Base-by-base conservation (phyloP, 75 land plant species). In the Sequoiadendron giganteum region DNA sequence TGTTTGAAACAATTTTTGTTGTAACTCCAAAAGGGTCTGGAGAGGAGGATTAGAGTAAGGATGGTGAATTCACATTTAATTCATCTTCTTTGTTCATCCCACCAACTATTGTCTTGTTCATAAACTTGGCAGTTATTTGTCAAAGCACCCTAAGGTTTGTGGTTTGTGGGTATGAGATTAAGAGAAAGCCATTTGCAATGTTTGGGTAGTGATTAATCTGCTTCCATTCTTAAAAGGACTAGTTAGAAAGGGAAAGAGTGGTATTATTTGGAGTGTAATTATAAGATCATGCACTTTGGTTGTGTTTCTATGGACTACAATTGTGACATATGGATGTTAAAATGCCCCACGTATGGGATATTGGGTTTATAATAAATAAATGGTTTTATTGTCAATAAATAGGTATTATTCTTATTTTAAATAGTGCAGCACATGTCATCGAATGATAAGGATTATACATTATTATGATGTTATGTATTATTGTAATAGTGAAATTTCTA, bases 201-300 rank as follows among this genome's bases (percentile, higher is more conserved):
- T 86, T 16, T 88, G 87, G 90, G 86, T 91, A 84, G 39, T 92
- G 86, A 54, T 90, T 14, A 52, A 84, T 78, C 88, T 90, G 79
- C 79, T 70, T 85, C 91, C 93, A 25, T 92, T 92, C 79, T n/a
- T 91, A 16, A 86, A 49, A 83, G 92, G 92, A 14, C 83, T 91
- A 36, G 88, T 89, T 61, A 68, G 84, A 80, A 89, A 68, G 34
- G 92, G 92, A 16, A 89, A 84, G 42, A 55, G 87, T 54, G 92
- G 92, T 68, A 86, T 91, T 47, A 91, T 91, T 21, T 84, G 72
- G 73, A 43, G 5, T 80, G 49, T 80, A 43, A 28, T 80, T 8
- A 43, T 80, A 80, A 80, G 40, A 39, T 80, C 83, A 1, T 5
- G 10, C 7, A 49, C n/a, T 21, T 42, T 80, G 47, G 83, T n/a